Base-by-base conservation (phyloP, 1,284 basidiomycete species). In the Ganoderma leucocontextum region DNA sequence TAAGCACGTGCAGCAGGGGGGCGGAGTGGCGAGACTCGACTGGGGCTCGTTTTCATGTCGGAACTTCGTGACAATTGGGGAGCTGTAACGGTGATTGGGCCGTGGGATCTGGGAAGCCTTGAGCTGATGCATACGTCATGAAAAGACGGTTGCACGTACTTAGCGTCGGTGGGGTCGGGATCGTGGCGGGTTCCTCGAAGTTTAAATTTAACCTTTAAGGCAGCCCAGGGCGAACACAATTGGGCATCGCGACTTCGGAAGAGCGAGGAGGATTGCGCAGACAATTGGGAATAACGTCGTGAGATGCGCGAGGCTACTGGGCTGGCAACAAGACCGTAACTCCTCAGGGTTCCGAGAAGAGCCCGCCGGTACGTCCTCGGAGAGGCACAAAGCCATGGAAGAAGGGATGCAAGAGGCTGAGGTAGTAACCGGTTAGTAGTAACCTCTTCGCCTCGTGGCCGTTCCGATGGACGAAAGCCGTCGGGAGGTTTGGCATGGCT, bases 191-290 rank as follows among this genome's bases (percentile, higher is more conserved):
- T 25, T 52, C 47, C 22, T 52, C 47, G 47, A 52, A 52, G 10
- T 4, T n/a, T 22, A 13, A 52, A 52, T 12, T 52, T 29, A 52
- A 52, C 6, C 22, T 52, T 52, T 25, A 52, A 52, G 47, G 10
- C 22, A 52, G 22, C 25, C 22, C 25, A 52, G 47, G 3, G 22
- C 6, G 4, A 52, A 52, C 25, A 52, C 47, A 52, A 52, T 52
- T 52, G 47, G 44, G 47, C 47, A 52, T 52, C 47, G 22, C 47
- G 47, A 25, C 47, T 25, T 52, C 12, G 47, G 47, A 52, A 52
- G 12, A 52, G 47, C 4, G 47, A 47, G 47, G 47, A 4, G 47
- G 9, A 25, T 10, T 52, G 22, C 25, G 47, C 47, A 52, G 25
- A 52, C 47, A 52, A 52, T 52, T 52, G 47, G 47, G 22, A 42